Conservation (phyloP, 192 early-diverging fungal species). For the Lunasporangiospora selenospora region DNA sequence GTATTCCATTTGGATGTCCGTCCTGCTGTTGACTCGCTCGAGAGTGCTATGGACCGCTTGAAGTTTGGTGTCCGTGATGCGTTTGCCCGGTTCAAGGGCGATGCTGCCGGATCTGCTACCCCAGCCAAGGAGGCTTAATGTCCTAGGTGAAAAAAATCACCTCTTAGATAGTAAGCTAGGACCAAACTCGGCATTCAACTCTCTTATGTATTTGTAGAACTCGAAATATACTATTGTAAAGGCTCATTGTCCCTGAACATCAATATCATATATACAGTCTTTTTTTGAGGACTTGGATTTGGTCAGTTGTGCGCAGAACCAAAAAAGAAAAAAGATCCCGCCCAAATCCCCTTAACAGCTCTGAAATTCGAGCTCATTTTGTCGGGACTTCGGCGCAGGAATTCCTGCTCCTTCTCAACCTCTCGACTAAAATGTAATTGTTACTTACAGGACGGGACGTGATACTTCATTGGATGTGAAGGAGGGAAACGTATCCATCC, state of each 20-base stretch:
- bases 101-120: constrained; percentile 2
- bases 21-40: constrained; percentile 86
- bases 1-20: constrained; percentile 94
- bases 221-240: background rate
- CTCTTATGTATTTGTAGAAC: background rate
- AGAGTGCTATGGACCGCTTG: constrained; percentile 67
- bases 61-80: constrained; percentile 63
- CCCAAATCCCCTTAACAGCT: constrained; percentile 2
- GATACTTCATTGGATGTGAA: background rate
- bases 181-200: background rate
- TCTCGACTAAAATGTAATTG: constrained; percentile 39
- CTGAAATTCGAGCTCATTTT: background rate
- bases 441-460: background rate
- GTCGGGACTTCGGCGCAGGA: background rate
- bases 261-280: no score
- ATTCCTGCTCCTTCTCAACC: constrained; percentile 41
- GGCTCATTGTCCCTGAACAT: no score
- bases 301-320: no score
- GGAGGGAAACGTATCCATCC: constrained; percentile 9
- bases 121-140: constrained; percentile 33
- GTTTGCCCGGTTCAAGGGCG: constrained; percentile 52
- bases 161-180: no score
- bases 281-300: no score
- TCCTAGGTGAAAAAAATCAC: no score
- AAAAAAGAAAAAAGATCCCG: background rate